These are phyloP conservation scores for Apiotrichum akiyoshidainum DNA, from an alignment of 1,284 basidiomycete species.

Conservation along the genomic window DNA sequence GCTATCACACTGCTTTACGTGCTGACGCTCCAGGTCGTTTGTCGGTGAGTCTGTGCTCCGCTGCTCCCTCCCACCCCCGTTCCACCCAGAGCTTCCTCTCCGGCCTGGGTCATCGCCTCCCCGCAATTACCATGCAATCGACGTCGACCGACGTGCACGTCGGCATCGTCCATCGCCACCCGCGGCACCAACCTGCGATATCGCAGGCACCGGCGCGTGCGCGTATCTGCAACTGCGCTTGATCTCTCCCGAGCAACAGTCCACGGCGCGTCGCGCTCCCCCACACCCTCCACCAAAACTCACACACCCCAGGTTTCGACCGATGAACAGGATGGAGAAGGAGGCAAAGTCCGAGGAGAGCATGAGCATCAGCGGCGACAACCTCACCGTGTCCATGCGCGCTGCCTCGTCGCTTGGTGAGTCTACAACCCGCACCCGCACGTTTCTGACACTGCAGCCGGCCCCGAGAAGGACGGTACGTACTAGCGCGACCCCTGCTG, in stretches of 20 bases:
- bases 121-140: no score
- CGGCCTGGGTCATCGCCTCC: background rate
- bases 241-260: background rate
- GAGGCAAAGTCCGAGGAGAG: slow-evolving; percentile 88
- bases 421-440: slow-evolving; percentile 20
- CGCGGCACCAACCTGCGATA: no score
- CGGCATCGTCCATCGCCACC: no score
- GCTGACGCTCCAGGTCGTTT: slow-evolving; percentile 15
- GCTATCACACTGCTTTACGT: no score
- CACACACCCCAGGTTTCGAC: slow-evolving; percentile 71
- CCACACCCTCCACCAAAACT: background rate
- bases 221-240: no score
- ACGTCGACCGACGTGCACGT: no score
- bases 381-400: slow-evolving; percentile 72
- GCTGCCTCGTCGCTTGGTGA: slow-evolving; percentile 67
- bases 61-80: no score
- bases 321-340: slow-evolving; percentile 85
- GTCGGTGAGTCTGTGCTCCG: slow-evolving; percentile 21
- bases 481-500: background rate
- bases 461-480: slow-evolving; percentile 51
- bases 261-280: background rate
- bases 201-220: no score
- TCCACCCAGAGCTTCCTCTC: background rate
- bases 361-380: slow-evolving; percentile 76
- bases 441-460: slow-evolving; percentile 30